phyloP scores from a whole-genome alignment of 805 yeast species.

The Candida anglica region DNA sequence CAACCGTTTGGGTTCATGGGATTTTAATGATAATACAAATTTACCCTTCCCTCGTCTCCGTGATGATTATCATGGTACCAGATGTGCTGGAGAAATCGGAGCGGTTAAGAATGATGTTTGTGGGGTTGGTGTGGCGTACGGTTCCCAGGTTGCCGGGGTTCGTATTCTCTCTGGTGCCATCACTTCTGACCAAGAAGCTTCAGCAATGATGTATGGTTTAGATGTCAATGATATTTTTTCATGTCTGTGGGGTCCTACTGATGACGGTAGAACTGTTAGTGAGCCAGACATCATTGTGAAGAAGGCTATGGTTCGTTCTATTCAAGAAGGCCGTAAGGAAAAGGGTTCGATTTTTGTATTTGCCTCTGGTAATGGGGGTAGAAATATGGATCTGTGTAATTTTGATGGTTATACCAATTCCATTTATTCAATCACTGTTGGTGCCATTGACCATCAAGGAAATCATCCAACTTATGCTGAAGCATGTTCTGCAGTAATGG shows the following conservation, averaged over 20 bases:
- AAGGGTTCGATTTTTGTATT: constrained; percentile 90
- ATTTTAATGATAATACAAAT: constrained; percentile 72
- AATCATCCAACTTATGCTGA: constrained; percentile 88
- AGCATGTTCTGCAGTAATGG: constrained; percentile 91
- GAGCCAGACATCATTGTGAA: constrained; percentile 77
- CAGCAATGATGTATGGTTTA: constrained; percentile 74
- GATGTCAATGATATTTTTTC: constrained; percentile 90
- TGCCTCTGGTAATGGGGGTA: constrained; percentile 94
- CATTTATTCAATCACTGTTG: constrained; percentile 90
- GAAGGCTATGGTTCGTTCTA: constrained; percentile 81
- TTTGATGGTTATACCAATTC: constrained; percentile 97
- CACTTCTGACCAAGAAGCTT: constrained; percentile 86
- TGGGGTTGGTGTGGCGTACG: constrained; percentile 96
- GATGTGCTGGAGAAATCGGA: constrained; percentile 98
- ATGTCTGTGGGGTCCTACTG: constrained; percentile 98
- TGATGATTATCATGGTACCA: constrained; percentile 92
- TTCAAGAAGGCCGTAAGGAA: constrained; percentile 72
- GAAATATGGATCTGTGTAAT: constrained; percentile 82
- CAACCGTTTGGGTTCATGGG: constrained; percentile 83
- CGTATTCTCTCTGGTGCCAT: constrained; percentile 81
- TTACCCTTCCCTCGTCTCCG: constrained; percentile 75
- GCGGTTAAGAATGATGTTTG: constrained; percentile 82
- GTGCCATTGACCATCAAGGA: constrained; percentile 87
- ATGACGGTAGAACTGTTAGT: constrained; percentile 82
- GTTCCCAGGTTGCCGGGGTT: constrained; percentile 82